Conservation (phyloP, 495 filamentous ascomycete species). For the Aspergillus ellipticus region DNA sequence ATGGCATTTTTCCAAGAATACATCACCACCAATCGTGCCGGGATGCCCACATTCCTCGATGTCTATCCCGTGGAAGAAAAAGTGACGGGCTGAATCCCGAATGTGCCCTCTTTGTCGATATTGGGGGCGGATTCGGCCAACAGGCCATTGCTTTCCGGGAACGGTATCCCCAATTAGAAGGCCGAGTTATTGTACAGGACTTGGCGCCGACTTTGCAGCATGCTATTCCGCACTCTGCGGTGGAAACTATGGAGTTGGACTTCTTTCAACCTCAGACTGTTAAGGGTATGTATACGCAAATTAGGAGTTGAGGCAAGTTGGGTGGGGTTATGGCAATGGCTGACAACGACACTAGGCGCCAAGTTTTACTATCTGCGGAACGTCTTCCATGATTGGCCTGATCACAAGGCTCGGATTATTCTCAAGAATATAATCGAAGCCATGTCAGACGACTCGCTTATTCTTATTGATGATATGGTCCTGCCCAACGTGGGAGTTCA, state of each 20-base stretch:
- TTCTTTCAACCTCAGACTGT: background rate
- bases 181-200: background rate
- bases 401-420: conserved; percentile 24
- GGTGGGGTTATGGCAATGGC: too few relatives aligned
- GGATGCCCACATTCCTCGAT: conserved; percentile 1
- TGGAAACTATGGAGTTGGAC: background rate
- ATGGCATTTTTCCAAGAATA: conserved; percentile 31
- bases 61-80: background rate
- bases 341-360: too few relatives aligned
- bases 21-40: conserved; percentile 30
- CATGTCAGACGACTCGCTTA: conserved; percentile 30
- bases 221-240: background rate
- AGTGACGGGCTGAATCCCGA: background rate
- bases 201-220: background rate
- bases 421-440: conserved; percentile 27
- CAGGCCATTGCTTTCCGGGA: background rate
- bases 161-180: background rate
- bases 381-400: conserved; percentile 39
- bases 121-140: background rate
- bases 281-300: conserved; percentile 2
- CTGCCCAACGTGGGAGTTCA: conserved; percentile 24
- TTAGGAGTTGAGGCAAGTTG: too few relatives aligned
- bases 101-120: background rate
- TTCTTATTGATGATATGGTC: conserved; percentile 40
- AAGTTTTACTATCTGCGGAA: conserved; percentile 38